Evolutionary conservation across 345 rosid genomes (phyloP), one percentile per base, ranked within the genome.

Genomic region (Salix dunnii): DNA sequence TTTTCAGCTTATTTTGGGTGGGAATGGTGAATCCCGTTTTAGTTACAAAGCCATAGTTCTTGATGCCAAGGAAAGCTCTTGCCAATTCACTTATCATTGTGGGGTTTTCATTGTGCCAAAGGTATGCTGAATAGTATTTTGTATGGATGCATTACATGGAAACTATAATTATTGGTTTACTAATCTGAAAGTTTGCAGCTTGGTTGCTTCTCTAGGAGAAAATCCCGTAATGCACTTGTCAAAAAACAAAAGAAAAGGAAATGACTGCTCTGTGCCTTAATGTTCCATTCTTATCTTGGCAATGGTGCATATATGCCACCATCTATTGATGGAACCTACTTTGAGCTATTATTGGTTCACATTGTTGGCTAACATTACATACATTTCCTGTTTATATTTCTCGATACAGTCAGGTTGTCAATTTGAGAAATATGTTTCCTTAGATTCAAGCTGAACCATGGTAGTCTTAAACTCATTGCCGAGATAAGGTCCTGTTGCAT

Each of bases 101-200:
- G 98, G 92, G 20, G 90, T 93, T 77, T 91, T 95, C 79, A 88
- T 95, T 74, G 98, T 95, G 77, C 97, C 99, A 14, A 95, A 91
- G 96, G 98, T 94, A 79, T 66, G 18, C 38, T 51, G 46, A 11
- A 48, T 38, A 74, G 53, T 36, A 2, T 75, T 38, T 65, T 21
- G 40, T 51, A 60, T 60, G 31, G 21, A 61, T 75, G 71, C 79
- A 38, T 31, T 79, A 10, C 42, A 46, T 70, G 23, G 55, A 7
- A 49, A 17, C 20, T 25, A 18, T 58, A 40, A 6, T 7, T 35
- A 35, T 38, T 76, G 73, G 31, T 76, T 76, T 53, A 25, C 53
- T 17, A 9, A n/a, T 75, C 12, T 35, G 42, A 42, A 60, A 49
- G 27, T 25, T 36, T 38, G 8, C 30, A 28, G 20, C 30, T 31